Evolutionary conservation across 2,329 filamentous ascomycete genomes (phyloP).

Genomic region (Pezicula neosporulosa): DNA sequence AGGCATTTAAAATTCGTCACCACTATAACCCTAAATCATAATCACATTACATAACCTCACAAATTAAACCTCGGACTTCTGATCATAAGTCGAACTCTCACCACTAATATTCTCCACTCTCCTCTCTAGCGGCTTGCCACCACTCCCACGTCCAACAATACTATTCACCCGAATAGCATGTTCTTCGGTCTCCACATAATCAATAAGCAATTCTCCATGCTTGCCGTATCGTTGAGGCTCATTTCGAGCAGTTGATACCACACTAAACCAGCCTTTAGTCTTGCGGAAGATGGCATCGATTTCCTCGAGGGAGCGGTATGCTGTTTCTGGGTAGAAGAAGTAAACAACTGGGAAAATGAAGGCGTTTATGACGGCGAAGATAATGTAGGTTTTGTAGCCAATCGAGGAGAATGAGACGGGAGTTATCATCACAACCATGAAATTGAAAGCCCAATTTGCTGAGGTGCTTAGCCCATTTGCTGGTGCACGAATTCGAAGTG

Average conservation of each 20-base stretch:
- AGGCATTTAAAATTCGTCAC: no score
- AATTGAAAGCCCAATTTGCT: constrained; percentile 52
- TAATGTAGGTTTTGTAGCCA: constrained; percentile 57
- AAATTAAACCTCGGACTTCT: background rate
- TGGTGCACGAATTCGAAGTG: constrained; percentile 47
- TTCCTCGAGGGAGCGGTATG: constrained; percentile 60
- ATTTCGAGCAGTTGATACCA: constrained; percentile 38
- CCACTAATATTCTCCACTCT: background rate
- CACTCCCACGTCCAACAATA: background rate
- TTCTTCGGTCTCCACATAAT: constrained; percentile 24
- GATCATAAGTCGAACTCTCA: background rate
- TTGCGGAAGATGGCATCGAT: constrained; percentile 64
- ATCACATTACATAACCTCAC: no score
- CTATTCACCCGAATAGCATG: constrained; percentile 10
- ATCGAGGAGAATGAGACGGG: constrained; percentile 43
- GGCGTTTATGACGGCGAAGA: constrained; percentile 57
- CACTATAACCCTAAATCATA: no score
- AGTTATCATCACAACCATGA: constrained; percentile 40
- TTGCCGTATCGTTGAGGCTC: constrained; percentile 56
- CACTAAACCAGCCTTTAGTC: constrained; percentile 39
- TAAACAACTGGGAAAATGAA: constrained; percentile 39
- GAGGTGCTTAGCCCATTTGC: constrained; percentile 50
- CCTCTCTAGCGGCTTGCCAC: background rate
- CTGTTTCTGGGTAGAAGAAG: constrained; percentile 64
- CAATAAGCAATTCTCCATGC: constrained; percentile 50